phyloP scores from a whole-genome alignment of 768 basidiomycete species.

The Cystobasidium ongulense region DNA sequence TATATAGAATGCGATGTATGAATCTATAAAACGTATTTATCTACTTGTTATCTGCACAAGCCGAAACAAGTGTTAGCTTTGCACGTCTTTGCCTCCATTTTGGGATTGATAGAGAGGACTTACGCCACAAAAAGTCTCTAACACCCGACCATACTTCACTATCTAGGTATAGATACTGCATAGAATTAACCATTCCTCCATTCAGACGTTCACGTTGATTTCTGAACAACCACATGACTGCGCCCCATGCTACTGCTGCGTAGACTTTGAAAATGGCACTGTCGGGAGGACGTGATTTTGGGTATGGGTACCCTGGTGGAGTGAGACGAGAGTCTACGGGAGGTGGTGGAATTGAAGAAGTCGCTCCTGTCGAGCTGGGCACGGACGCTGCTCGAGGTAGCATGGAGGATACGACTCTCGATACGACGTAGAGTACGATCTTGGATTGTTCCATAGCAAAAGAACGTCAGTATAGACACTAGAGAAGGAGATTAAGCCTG shows the following conservation, averaged over 20 bases:
- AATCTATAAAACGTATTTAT: neutral
- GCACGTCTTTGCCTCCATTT: neutral
- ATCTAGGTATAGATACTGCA: slow-evolving; percentile 90
- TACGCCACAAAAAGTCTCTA: slow-evolving; percentile 28
- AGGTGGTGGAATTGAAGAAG: slow-evolving; percentile 33
- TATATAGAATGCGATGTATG: neutral
- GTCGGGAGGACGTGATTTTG: slow-evolving; percentile 68
- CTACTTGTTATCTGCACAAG: slow-evolving; percentile 28
- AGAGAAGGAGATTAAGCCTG: neutral
- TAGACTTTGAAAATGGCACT: slow-evolving; percentile 74
- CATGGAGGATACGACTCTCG: slow-evolving; percentile 82
- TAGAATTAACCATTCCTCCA: slow-evolving; percentile 91
- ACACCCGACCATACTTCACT: slow-evolving; percentile 64
- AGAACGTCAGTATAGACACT: neutral
- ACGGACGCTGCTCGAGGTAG: slow-evolving; percentile 64
- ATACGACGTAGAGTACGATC: slow-evolving; percentile 95
- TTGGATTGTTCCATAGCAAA: slow-evolving; percentile 45
- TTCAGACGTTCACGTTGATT: slow-evolving; percentile 82
- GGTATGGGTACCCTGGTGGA: slow-evolving; percentile 45
- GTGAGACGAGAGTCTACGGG: slow-evolving; percentile 42
- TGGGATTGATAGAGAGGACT: neutral
- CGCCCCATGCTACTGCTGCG: slow-evolving; percentile 83
- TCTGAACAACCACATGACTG: slow-evolving; percentile 93
- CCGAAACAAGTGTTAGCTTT: too few relatives aligned
- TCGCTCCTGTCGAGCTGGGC: slow-evolving; percentile 47